phyloP scores from a whole-genome alignment of 2,329 filamentous ascomycete genomes.

The Xylariaceae sp. region DNA sequence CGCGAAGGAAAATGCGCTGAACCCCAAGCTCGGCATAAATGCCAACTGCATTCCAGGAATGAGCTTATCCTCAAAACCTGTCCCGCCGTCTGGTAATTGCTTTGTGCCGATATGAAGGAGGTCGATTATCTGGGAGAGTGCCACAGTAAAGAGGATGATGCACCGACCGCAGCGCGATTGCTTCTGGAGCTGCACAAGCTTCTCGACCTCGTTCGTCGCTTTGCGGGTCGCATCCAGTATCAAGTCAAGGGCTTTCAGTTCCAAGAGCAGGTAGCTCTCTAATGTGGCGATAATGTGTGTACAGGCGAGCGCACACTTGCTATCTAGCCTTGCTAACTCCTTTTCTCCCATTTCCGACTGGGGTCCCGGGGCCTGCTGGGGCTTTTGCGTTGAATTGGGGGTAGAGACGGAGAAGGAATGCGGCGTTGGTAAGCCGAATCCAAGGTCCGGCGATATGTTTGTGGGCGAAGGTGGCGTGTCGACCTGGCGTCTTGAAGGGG shows the following conservation, averaged over 20 bases:
- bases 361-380: neutral
- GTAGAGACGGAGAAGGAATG: neutral
- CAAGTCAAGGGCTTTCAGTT: neutral
- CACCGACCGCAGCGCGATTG: neutral
- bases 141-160: neutral
- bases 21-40: neutral
- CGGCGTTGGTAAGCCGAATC: neutral
- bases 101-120: neutral
- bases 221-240: neutral
- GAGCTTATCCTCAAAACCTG: neutral
- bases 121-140: neutral
- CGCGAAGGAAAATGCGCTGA: neutral
- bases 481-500: neutral
- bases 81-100: neutral
- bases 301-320: neutral
- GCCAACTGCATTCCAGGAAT: neutral
- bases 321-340: neutral
- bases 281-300: neutral
- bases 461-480: neutral
- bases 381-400: neutral
- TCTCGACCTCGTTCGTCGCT: neutral
- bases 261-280: neutral
- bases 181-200: neutral
- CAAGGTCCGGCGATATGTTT: neutral
- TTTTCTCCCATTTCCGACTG: neutral